A percentile compares a stretch with the other conserved stretches of the same genome.
phyloP scores from a whole-genome alignment of 106 monocot genomes.

The Phalaenopsis aphrodite region DNA sequence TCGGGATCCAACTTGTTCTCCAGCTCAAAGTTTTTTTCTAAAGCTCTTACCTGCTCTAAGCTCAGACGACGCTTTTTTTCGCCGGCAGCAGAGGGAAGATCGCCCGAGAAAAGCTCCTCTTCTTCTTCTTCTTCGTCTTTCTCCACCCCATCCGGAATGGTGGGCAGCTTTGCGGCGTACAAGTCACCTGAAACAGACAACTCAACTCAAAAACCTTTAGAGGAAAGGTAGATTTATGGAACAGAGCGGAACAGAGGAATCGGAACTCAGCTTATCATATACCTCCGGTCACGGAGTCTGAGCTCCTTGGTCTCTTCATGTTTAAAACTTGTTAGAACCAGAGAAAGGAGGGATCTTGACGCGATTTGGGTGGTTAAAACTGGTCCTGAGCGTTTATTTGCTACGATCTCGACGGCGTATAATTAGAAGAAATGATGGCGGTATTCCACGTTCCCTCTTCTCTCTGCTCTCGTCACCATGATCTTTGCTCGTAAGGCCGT shows the following conservation, averaged over 20 bases:
- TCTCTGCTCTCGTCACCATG: background rate
- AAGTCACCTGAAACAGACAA: background rate
- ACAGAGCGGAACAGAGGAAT: background rate
- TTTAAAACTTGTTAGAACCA: background rate
- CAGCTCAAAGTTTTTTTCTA: conserved; percentile 65
- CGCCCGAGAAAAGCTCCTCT: conserved; percentile 7
- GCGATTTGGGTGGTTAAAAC: no score
- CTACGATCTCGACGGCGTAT: background rate
- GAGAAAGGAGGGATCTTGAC: background rate
- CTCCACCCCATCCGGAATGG: background rate
- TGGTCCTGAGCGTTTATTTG: background rate
- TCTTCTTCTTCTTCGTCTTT: background rate
- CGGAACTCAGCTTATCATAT: background rate
- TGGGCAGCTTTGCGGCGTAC: background rate
- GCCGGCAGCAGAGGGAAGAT: background rate
- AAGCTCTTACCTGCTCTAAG: conserved; percentile 47
- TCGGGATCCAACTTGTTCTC: conserved; percentile 78
- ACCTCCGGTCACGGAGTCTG: conserved; percentile 8
- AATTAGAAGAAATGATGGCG: background rate
- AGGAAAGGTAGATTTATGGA: background rate
- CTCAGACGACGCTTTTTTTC: conserved; percentile 73
- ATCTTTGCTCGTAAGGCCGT: background rate
- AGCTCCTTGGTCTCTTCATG: conserved; percentile 32
- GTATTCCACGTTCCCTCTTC: background rate
- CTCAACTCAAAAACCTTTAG: background rate